Base-by-base conservation (phyloP, 1,284 basidiomycete species). In the Thelephora terrestris region DNA sequence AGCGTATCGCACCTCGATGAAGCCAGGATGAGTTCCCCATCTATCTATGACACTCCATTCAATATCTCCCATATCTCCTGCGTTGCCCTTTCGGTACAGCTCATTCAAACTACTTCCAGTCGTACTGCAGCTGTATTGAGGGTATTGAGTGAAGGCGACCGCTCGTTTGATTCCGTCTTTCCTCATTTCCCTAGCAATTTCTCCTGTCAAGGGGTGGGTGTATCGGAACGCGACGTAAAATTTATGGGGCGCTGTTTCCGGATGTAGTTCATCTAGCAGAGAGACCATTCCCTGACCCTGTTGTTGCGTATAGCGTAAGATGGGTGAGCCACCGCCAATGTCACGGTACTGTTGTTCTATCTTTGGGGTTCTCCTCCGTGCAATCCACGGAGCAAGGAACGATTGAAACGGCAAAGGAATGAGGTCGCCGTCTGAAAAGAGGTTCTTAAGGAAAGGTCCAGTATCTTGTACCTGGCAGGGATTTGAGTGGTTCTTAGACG, bases 261-360 rank as follows among this genome's bases (percentile, higher is more conserved):
- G 96, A 56, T 88, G 83, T 17, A 98, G 73, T 64, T 99, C 94
- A 66, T 99, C 95, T 21, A 99, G 79, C 50, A 99, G 73, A 47
- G 79, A 72, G 23, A 80, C 89, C 94, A 99, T 95, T 49, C 79
- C 85, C 48, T 85, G 80, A 43, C 94, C 96, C 68, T 99, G 96
- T 21, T 81, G 65, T 53, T 81, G 72, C 1, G 95, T 96, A 76
- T 96, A 98, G 46, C 76, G 78, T 46, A 95, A 76, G 64, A 99
- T 99, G n/a, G 96, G 96, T 2, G 92, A 97, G 17, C 96, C 96
- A 24, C 95, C 96, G 24, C 96, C 96, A 61, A 99, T 99, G 50
- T 81, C 89, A 14, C 75, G 71, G 68, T 99, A 99, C 67, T 99
- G 96, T 61, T 91, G 70, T 64, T 95, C 92, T 57, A 99, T 98